Evolutionary conservation across 2,329 filamentous ascomycete genomes (phyloP), one percentile per base, ranked within the genome.

Genomic region (Colletotrichum aenigma): DNA sequence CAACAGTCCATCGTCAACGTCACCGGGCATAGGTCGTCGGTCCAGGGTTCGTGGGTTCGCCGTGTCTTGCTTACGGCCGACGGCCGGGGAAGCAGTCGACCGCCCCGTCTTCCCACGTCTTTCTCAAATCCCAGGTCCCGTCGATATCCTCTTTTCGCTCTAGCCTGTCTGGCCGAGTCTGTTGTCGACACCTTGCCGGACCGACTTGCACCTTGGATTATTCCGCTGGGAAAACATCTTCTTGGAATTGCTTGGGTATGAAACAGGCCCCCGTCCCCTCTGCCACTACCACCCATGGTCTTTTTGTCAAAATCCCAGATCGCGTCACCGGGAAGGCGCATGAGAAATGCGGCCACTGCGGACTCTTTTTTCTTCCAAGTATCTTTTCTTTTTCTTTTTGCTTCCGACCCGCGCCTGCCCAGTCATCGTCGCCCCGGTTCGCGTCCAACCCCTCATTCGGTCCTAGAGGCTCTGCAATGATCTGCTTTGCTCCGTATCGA

Each of bases 391-490:
- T 38, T 28, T 28, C 55, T 68, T 28, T 34, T 36, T 64, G 24
- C 10, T 30, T 60, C 70, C 64, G 70, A 48, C 21, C 16, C 56
- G 56, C 62, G 56, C 26, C 32, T 38, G 66, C 48, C 58, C 58
- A 38, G 48, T 52, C 64, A 67, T 26, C 34, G 26, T 64, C 12
- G 56, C 26, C 52, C 66, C 48, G 61, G 67, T 67, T 72, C 64
- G 70, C 73, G 66, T 26, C 38, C 34, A 28, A 58, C 56, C 64
- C 70, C 73, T 75, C 70, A n/a, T 75, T 75, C 43, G 38, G 73
- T 60, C 55, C 34, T 58, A 64, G 62, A 55, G 34, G 70, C 73
- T 56, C 72, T 72, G 69, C 69, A 72, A 56, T 70, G 32, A 55
- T 67, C 69, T 75, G 38, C 55, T 28, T 56, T 58, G 24, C 30